These are phyloP conservation scores for Ilex aquifolium DNA, from an alignment of 257 asterid genomes.

Conservation along the genomic window DNA sequence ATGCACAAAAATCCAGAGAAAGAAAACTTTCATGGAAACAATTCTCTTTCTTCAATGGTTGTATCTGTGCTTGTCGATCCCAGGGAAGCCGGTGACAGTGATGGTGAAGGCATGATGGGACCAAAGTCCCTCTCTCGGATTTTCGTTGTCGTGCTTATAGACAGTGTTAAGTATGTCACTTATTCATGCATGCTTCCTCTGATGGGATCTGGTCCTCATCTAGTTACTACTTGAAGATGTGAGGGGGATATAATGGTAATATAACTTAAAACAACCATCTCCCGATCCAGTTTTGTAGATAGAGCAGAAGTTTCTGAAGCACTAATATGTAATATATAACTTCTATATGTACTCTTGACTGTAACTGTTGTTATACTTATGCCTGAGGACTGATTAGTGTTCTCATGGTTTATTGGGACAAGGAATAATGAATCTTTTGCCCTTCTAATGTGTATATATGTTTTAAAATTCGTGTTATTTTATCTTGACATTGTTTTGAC, in stretches of 20 bases:
- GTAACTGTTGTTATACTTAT: neutral
- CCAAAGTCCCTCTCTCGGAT: conserved; percentile 68
- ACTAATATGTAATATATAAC: neutral
- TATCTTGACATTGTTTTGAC: no score
- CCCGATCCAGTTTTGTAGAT: conserved; percentile 58
- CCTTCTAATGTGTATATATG: no score
- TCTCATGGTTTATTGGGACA: no score
- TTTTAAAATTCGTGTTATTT: no score
- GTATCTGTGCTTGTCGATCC: conserved; percentile 96
- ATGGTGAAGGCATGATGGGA: conserved; percentile 73
- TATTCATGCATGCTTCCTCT: conserved; percentile 93
- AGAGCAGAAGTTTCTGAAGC: conserved; percentile 5
- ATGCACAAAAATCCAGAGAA: conserved; percentile 32
- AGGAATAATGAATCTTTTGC: no score
- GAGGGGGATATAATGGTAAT: neutral
- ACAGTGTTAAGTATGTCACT: conserved; percentile 89
- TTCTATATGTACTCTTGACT: neutral
- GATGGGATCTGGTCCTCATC: conserved; percentile 59
- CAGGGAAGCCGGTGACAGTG: conserved; percentile 69
- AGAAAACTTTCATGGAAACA: conserved; percentile 36
- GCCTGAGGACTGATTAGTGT: no score
- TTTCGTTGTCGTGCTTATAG: conserved; percentile 79
- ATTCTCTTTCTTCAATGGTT: conserved; percentile 70
- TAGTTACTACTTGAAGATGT: conserved; percentile 49
- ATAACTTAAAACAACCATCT: neutral